Base-by-base conservation (phyloP, 371 early-diverging fungal species). In the Lichtheimia hyalospora region DNA sequence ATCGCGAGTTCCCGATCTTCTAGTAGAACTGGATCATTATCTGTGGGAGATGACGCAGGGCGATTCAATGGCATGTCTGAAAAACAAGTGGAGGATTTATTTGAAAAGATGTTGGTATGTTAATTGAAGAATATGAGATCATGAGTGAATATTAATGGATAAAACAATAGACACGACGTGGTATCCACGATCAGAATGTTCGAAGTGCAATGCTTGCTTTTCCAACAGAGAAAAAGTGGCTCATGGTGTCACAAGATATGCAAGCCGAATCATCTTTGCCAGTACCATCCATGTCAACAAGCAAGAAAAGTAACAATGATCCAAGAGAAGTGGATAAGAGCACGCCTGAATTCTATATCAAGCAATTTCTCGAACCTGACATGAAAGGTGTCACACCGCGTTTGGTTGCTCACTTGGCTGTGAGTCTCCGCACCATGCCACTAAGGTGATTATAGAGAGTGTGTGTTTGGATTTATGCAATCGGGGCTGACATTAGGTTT, bases 361-460 rank as follows among this genome's bases (percentile, higher is more conserved):
- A 86, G 25, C 79, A 83, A 58, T 81, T 82, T 52, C 41, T 78
- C 28, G 86, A 87, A 59, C 72, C 80, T 5, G 84, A 88, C 55
- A 75, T 85, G 71, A 67, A 73, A 52, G 83, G 76, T 57, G 83
- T 85, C 39, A 83, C 85, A 10, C 73, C 82, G 10, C 79, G 85
- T 52, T 55, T 84, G 15, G 67, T 87, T 8, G 83, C 84, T 16
- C 85, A 84, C 50, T 69, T 89, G 5, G 75, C 84, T 57, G 88
- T 89, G 49, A 85, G 87, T 42, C 62, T 89, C 15, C 79, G 86
- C 51, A 91, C 93, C 21, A 87, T 88, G 79, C 90, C 91, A 2
- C 73, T 93, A 40, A 84, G 82, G 83, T 90, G 85, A 64, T 12
- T 41, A 14, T 5, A 44, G 0, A 2, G 55, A 2, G 25, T 25